Evolutionary conservation across 768 basidiomycete genomes (phyloP).

Genomic region (Myochromella boudieri): DNA sequence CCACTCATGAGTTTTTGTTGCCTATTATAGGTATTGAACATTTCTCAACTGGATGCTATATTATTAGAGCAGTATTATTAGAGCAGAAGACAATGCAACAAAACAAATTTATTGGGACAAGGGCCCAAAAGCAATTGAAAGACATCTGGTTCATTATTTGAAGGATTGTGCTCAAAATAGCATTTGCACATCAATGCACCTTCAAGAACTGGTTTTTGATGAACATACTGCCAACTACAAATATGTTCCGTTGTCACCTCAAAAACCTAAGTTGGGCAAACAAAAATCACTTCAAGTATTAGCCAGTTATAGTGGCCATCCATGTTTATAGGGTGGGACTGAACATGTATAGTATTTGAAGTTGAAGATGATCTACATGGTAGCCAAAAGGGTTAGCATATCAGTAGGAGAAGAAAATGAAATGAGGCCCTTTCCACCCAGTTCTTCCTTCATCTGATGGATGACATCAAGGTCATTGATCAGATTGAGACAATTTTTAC

Average conservation of each 20-base stretch:
- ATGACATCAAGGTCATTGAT: constrained; percentile 24
- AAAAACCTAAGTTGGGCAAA: no score
- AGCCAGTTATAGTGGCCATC: no score
- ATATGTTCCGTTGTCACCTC: no score
- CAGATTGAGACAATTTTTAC: constrained; percentile 24
- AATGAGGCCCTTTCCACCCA: constrained; percentile 31
- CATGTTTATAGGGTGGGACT: no score
- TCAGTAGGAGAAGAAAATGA: constrained; percentile 23
- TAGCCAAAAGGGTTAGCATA: no score
- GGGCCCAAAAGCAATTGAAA: constrained; percentile 7
- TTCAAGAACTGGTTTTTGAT: no score
- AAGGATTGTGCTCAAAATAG: constrained; percentile 3
- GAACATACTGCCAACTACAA: no score
- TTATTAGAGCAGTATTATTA: no score
- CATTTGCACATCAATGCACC: no score
- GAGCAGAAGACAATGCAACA: not conserved
- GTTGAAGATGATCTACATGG: no score
- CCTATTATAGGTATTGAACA: not conserved
- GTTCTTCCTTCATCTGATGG: constrained; percentile 23
- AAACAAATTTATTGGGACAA: constrained; percentile 7
- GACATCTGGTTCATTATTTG: constrained; percentile 1
- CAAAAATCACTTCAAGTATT: no score
- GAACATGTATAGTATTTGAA: no score
- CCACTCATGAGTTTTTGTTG: not conserved
- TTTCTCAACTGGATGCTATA: not conserved